Evolutionary conservation across 139 green algal genomes (phyloP).

Genomic region (Desmodesmus armatus): DNA sequence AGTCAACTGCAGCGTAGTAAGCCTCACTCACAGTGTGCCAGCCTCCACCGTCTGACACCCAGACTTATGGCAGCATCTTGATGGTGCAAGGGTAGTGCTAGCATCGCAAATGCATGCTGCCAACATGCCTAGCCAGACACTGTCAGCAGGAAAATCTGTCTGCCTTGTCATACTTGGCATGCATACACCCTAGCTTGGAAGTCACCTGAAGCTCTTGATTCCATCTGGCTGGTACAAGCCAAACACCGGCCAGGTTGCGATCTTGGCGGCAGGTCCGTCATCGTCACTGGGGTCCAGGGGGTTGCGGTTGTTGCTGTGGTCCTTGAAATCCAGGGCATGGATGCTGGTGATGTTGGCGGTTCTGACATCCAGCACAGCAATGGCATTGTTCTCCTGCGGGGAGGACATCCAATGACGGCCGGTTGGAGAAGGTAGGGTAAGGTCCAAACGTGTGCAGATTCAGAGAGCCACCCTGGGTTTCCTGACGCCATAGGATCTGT

Average conservation of each 20-base stretch:
- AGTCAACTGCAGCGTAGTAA: too few species aligned
- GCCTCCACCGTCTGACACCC: too few species aligned
- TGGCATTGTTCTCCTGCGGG: constrained; percentile 42
- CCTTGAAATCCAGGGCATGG: constrained; percentile 32
- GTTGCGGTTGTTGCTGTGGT: constrained; percentile 21
- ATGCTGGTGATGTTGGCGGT: constrained; percentile 33
- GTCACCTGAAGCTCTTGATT: constrained; percentile 24
- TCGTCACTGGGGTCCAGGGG: constrained; percentile 38
- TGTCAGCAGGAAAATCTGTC: too few species aligned
- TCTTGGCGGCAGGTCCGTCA: constrained; percentile 5
- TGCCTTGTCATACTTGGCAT: too few species aligned
- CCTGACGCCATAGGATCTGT: too few species aligned
- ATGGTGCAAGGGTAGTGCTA: too few species aligned
- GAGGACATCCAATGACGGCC: neutral
- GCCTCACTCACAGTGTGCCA: too few species aligned
- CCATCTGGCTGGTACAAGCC: constrained; percentile 30
- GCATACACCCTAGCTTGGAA: neutral
- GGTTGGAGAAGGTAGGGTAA: neutral
- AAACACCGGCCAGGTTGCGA: constrained; percentile 35
- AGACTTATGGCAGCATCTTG: too few species aligned
- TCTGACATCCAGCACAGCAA: constrained; percentile 38
- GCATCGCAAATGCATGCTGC: too few species aligned
- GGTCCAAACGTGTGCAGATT: neutral
- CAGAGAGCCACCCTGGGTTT: neutral
- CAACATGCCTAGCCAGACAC: too few species aligned